Evolutionary conservation across 2,329 filamentous ascomycete genomes (phyloP).

Genomic region (Xylariaceae sp.): DNA sequence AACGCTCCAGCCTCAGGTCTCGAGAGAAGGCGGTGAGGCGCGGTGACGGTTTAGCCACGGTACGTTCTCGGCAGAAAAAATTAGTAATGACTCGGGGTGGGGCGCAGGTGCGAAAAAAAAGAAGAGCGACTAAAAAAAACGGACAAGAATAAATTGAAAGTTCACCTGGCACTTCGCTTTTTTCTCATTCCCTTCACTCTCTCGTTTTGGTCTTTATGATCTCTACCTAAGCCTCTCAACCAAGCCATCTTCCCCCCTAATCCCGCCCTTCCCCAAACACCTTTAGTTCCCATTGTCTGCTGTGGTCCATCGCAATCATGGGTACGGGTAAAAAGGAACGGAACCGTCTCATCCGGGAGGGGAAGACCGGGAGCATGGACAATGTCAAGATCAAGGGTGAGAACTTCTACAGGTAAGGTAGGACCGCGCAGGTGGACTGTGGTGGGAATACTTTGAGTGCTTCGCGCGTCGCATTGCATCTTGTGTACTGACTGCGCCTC

Average conservation of each 20-base stretch:
- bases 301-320: conserved; percentile 48
- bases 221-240: background rate
- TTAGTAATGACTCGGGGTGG: background rate
- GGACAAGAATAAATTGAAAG: too few species aligned
- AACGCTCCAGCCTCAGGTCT: background rate
- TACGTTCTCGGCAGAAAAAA: background rate
- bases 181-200: background rate
- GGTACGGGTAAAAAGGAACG: conserved; percentile 90
- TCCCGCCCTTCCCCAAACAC: background rate
- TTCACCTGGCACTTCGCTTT: background rate
- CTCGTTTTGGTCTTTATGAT: background rate
- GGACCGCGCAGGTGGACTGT: background rate
- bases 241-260: background rate
- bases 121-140: background rate
- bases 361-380: conserved; percentile 74
- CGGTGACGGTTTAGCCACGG: background rate
- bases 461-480: background rate
- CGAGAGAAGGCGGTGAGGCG: conserved; percentile 15
- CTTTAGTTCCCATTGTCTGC: conserved; percentile 20
- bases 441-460: background rate
- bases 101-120: background rate
- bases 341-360: conserved; percentile 74
- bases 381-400: conserved; percentile 95
- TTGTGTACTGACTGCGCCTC: background rate
- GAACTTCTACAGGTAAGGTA: conserved; percentile 69